Conservation (phyloP, 805 yeast species). For the Candida corydali region DNA sequence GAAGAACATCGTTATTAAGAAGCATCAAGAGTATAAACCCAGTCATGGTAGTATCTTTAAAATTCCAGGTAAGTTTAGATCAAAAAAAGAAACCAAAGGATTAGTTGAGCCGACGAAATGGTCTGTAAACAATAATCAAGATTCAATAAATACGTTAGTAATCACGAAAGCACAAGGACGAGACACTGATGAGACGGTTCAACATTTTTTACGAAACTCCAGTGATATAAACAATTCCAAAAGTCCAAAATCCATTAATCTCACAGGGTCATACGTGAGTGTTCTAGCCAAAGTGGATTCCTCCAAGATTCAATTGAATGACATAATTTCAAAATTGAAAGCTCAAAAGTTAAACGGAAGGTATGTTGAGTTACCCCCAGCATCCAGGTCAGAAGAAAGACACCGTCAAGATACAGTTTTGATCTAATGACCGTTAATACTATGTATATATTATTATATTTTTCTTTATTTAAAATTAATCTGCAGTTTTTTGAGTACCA, state of each 20-base stretch:
- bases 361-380: slow-evolving; percentile 33
- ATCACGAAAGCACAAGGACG: slow-evolving; percentile 37
- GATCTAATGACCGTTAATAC: slow-evolving; percentile 1
- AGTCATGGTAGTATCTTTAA: slow-evolving; percentile 4
- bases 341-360: slow-evolving; percentile 35
- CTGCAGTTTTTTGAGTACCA: slow-evolving; percentile 36
- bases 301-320: slow-evolving; percentile 32
- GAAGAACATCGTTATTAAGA: slow-evolving; percentile 36
- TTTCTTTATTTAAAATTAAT: slow-evolving; percentile 14
- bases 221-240: slow-evolving; percentile 46
- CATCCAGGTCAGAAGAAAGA: slow-evolving; percentile 21
- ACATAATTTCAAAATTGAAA: slow-evolving; percentile 39
- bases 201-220: slow-evolving; percentile 42
- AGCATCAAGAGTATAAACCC: slow-evolving; percentile 42
- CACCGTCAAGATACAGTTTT: background rate
- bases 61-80: background rate
- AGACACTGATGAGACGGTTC: slow-evolving; percentile 41
- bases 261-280: slow-evolving; percentile 31
- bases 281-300: slow-evolving; percentile 50
- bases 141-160: slow-evolving; percentile 45
- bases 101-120: too few species aligned
- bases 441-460: too few species aligned
- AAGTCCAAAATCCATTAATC: slow-evolving; percentile 27
- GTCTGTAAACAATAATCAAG: too few species aligned
- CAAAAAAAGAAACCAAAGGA: background rate